Evolutionary conservation across 2,329 filamentous ascomycete species (phyloP).

Genomic region (Coleophoma crateriformis): DNA sequence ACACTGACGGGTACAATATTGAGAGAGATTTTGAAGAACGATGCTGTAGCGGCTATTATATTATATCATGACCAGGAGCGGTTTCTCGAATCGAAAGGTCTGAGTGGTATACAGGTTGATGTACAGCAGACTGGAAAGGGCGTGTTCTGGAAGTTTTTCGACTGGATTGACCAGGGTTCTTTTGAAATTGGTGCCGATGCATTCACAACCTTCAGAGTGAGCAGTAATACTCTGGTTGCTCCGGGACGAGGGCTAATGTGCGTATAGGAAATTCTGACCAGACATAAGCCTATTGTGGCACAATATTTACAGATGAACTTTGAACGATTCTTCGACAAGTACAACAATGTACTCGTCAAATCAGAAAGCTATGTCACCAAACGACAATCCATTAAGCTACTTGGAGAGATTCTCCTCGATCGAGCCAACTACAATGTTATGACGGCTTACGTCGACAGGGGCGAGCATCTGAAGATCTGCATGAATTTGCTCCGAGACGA

Average conservation of each 20-base stretch:
- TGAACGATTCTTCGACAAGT: slow-evolving; percentile 84
- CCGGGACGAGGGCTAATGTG: background rate
- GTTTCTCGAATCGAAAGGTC: slow-evolving; percentile 66
- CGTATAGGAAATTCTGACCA: slow-evolving; percentile 79
- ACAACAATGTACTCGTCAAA: slow-evolving; percentile 82
- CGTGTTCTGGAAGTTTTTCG: slow-evolving; percentile 95
- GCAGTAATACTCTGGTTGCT: slow-evolving; percentile 17
- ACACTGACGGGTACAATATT: slow-evolving; percentile 87
- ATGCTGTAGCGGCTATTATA: slow-evolving; percentile 84
- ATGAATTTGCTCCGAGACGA: slow-evolving; percentile 97
- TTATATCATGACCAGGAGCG: slow-evolving; percentile 80
- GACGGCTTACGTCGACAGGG: slow-evolving; percentile 92
- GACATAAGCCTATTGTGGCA: slow-evolving; percentile 86
- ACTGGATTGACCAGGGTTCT: slow-evolving; percentile 93
- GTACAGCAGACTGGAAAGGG: slow-evolving; percentile 72
- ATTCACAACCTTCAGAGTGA: slow-evolving; percentile 92
- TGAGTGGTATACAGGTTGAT: slow-evolving; percentile 73
- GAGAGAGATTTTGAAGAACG: slow-evolving; percentile 82
- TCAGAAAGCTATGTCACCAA: slow-evolving; percentile 98
- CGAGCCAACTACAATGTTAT: slow-evolving; percentile 97
- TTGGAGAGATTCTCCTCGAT: slow-evolving; percentile 91
- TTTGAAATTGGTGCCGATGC: slow-evolving; percentile 97
- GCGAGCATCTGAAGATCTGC: slow-evolving; percentile 94
- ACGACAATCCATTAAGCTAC: slow-evolving; percentile 92
- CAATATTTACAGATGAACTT: slow-evolving; percentile 87